Base-by-base conservation (phyloP, 2,329 filamentous ascomycete species). In the Colletotrichum destructivum region DNA sequence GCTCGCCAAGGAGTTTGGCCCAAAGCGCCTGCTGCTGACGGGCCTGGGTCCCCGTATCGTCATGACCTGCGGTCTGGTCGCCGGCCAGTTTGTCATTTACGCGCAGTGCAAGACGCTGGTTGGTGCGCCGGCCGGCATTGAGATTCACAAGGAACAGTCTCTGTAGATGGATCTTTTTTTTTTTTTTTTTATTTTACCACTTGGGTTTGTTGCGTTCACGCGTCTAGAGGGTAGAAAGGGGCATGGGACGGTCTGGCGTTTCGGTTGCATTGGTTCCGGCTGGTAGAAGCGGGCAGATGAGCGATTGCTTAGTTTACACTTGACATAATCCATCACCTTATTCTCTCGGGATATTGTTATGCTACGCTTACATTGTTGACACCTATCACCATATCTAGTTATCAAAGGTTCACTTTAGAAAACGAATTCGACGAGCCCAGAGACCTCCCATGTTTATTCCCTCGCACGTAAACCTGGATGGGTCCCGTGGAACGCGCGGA, bases 71-170 rank as follows among this genome's bases (percentile, higher is more conserved):
- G 86, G 84, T 6, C 77, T 88, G 38, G 87, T 88, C 0, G 83
- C 86, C 1, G 85, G 83, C 0, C 87, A 88, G 75, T 88, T 88
- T 75, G 86, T 88, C 26, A 88, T 88, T 46, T 88, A 88, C 65
- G 86, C 86, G 3, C 86, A 88, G 75, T 88, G 85, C 80, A 88
- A 88, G 81, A 75, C 85, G 4, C 77, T 88, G 18, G 86, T 87
- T 1, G 86, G 86, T 0, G 86, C 87, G 4, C 86, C 86, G 26
- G 82, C 86, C 0, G 76, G 85, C 40, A 84, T 88, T 61, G 87
- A 88, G 76, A 88, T 88, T 73, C 86, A 88, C 76, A 88, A 88
- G 76, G 85, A 88, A 26, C 49, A 71, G 70, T 65, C 66, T 9
- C 21, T 72, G 18, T 67, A 44, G 35, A 38, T 38, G 8, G 9